A percentile compares a stretch with the other conserved stretches of the same genome.
These are phyloP conservation scores for Magnolia changhungtana DNA, from an alignment of 164 flowering plant genomes.

Conservation along the genomic window DNA sequence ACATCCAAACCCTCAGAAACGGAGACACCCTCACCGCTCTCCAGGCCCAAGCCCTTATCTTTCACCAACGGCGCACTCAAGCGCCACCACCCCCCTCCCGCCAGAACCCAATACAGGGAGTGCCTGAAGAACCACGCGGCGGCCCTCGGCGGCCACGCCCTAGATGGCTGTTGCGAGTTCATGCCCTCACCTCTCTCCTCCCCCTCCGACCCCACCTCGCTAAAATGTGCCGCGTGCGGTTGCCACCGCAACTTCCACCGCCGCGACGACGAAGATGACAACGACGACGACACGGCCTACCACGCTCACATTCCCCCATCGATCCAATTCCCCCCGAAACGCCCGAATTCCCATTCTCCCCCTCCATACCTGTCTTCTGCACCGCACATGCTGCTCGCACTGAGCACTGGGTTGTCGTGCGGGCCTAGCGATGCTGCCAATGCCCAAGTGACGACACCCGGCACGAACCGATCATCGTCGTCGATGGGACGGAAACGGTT, in stretches of 20 bases:
- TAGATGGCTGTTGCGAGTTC: constrained; percentile 61
- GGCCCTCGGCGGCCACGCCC: constrained; percentile 46
- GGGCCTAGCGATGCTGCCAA: neutral
- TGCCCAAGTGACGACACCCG: neutral
- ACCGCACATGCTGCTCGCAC: constrained; percentile 54
- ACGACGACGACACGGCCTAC: neutral
- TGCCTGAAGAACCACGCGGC: constrained; percentile 61
- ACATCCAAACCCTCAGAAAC: constrained; percentile 1
- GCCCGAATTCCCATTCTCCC: constrained; percentile 26
- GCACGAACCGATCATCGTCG: neutral
- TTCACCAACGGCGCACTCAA: constrained; percentile 41
- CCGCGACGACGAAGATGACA: constrained; percentile 35
- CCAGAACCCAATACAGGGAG: constrained; percentile 44
- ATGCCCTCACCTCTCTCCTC: constrained; percentile 43
- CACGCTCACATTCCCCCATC: neutral
- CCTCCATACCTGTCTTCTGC: constrained; percentile 32
- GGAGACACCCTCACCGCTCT: constrained; percentile 2
- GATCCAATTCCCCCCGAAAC: constrained; percentile 2
- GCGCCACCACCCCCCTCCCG: constrained; percentile 21
- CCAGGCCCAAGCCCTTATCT: constrained; percentile 18
- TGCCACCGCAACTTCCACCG: constrained; percentile 70
- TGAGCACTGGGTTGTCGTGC: constrained; percentile 28
- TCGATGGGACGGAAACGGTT: constrained; percentile 44
- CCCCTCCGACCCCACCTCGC: constrained; percentile 35
- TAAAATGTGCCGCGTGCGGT: constrained; percentile 63